Evolutionary conservation across 257 asterid genomes (phyloP).

Genomic region (Thymus mandschuricus): DNA sequence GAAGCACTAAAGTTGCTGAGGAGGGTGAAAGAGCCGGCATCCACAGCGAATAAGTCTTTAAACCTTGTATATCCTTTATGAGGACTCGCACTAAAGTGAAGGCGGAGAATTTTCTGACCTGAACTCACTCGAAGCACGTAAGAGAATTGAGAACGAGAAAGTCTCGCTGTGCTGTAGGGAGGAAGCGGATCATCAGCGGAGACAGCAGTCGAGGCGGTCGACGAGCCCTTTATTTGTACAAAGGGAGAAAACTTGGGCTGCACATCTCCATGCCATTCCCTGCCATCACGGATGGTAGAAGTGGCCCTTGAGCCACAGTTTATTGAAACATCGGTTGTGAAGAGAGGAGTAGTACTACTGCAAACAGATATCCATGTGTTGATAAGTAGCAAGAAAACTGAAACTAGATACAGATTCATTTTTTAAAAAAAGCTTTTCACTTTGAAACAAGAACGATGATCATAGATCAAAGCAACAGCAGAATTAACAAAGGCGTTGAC

Average conservation of each 20-base stretch:
- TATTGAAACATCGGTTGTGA: slow-evolving; percentile 31
- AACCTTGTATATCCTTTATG: slow-evolving; percentile 19
- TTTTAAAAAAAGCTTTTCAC: not conserved
- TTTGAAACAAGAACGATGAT: not conserved
- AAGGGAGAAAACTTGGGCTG: not conserved
- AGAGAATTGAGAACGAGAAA: slow-evolving; percentile 26
- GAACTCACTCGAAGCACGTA: slow-evolving; percentile 25
- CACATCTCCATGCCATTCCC: slow-evolving; percentile 47
- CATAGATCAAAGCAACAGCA: not conserved
- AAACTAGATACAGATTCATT: not conserved
- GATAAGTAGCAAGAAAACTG: not conserved
- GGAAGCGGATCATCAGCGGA: slow-evolving; percentile 24
- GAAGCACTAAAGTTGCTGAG: slow-evolving; percentile 40
- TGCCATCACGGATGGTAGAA: slow-evolving; percentile 35
- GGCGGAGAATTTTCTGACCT: slow-evolving; percentile 39
- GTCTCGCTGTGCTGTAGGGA: slow-evolving; percentile 21
- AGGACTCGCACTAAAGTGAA: slow-evolving; percentile 29
- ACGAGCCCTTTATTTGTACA: slow-evolving; percentile 37
- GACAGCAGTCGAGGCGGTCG: slow-evolving; percentile 30
- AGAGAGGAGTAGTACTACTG: not conserved
- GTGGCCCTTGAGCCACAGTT: slow-evolving; percentile 38
- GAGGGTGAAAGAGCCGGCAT: slow-evolving; percentile 36
- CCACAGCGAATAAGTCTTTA: slow-evolving; percentile 28
- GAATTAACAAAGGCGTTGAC: slow-evolving; percentile 2
- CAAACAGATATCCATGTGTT: not conserved